Evolutionary conservation across 2,329 filamentous ascomycete genomes (phyloP).

Genomic region (Diaporthe vexans): DNA sequence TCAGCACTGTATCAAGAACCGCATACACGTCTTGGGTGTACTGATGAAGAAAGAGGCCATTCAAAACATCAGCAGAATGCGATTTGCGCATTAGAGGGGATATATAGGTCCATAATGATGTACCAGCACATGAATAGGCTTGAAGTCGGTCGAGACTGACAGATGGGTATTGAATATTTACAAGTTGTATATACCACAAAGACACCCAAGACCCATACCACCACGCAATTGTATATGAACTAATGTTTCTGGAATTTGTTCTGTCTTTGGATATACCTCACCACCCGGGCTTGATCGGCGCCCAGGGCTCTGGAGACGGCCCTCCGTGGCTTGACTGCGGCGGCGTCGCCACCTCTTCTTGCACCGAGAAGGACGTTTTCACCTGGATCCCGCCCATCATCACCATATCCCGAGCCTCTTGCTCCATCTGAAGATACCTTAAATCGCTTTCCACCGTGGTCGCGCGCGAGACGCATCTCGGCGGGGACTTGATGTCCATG

Average conservation of each 20-base stretch:
- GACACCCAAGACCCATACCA: background rate
- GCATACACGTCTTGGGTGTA: too few species aligned
- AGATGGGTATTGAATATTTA: background rate
- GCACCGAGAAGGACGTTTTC: slow-evolving; percentile 7
- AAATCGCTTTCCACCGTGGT: slow-evolving; percentile 10
- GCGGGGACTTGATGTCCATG: slow-evolving; percentile 14
- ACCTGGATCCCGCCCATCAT: background rate
- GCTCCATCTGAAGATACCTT: slow-evolving; percentile 4
- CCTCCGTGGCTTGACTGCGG: slow-evolving; percentile 14
- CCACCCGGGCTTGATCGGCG: background rate
- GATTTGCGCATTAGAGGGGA: too few species aligned
- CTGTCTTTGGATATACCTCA: background rate
- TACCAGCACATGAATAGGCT: background rate
- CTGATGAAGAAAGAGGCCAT: too few species aligned
- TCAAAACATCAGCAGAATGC: too few species aligned
- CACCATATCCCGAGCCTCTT: slow-evolving; percentile 4
- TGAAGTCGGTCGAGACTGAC: background rate
- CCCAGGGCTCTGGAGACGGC: background rate
- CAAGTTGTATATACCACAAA: background rate
- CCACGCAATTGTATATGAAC: background rate
- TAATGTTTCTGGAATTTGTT: background rate
- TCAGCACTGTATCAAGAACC: too few species aligned
- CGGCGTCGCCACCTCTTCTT: slow-evolving; percentile 8
- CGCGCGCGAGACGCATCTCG: background rate
- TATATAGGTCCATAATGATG: background rate